phyloP scores from a whole-genome alignment of 2,329 filamentous ascomycete species.

The Pseudopyrenochaeta lycopersici region DNA sequence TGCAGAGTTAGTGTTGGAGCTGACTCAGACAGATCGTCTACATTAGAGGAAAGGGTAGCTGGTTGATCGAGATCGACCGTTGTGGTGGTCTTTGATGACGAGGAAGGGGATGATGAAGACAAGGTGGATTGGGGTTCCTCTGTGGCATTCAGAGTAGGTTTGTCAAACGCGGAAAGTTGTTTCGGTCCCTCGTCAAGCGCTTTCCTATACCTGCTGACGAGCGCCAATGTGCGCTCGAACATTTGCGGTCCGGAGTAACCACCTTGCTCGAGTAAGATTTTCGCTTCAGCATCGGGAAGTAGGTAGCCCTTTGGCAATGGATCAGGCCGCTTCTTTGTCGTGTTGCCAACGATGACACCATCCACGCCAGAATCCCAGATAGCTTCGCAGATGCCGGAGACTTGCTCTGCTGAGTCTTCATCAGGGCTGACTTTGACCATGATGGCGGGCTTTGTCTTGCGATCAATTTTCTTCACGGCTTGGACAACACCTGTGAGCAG shows the following conservation, averaged over 20 bases:
- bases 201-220: conserved; percentile 80
- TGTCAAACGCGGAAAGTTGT: conserved; percentile 22
- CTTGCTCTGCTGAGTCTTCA: conserved; percentile 84
- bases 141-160: conserved; percentile 19
- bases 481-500: conserved; percentile 84
- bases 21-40: conserved; percentile 41
- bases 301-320: conserved; percentile 72
- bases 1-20: conserved; percentile 35
- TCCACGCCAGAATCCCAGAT: conserved; percentile 77
- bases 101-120: conserved; percentile 1
- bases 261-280: conserved; percentile 77
- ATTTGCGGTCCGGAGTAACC: conserved; percentile 92
- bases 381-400: conserved; percentile 82
- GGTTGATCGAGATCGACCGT: conserved; percentile 30
- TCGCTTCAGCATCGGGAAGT: conserved; percentile 72
- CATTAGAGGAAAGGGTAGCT: conserved; percentile 28
- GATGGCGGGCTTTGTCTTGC: conserved; percentile 78
- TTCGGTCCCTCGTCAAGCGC: conserved; percentile 57
- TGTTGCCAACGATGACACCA: conserved; percentile 96
- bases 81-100: conserved; percentile 20
- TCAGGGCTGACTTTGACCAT: conserved; percentile 99
- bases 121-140: conserved; percentile 22
- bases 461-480: conserved; percentile 73
- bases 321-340: conserved; percentile 82
- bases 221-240: conserved; percentile 78